These are phyloP conservation scores for Epichloe glyceriae DNA, from an alignment of 2,329 filamentous ascomycete species.

Conservation along the genomic window DNA sequence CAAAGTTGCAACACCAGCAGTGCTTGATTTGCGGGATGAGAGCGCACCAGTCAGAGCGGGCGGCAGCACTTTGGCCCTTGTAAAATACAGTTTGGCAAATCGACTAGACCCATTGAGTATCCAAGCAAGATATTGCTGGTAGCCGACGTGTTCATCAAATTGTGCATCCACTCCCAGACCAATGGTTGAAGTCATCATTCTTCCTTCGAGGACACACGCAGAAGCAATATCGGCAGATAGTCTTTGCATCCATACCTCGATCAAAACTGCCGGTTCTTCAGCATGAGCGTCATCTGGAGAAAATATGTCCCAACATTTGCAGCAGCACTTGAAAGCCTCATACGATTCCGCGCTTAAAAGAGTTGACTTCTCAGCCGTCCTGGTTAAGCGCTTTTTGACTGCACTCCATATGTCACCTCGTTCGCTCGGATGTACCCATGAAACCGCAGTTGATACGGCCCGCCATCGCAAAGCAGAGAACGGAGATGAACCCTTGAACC, in stretches of 20 bases:
- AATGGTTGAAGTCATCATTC: constrained; percentile 9
- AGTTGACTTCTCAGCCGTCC: constrained; percentile 19
- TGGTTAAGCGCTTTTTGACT: constrained; percentile 20
- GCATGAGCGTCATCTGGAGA: constrained; percentile 21
- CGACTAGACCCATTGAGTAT: constrained; percentile 21
- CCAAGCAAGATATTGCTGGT: constrained; percentile 23
- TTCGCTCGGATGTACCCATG: constrained; percentile 20
- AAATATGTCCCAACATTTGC: constrained; percentile 24
- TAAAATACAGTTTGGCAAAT: constrained; percentile 17
- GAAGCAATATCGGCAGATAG: constrained; percentile 19
- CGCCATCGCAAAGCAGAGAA: constrained; percentile 28
- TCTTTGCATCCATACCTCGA: constrained; percentile 21
- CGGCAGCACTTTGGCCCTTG: constrained; percentile 13
- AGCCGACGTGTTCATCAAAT: constrained; percentile 14
- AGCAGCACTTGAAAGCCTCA: constrained; percentile 28
- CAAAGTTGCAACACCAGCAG: constrained; percentile 10
- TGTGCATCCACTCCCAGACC: constrained; percentile 9
- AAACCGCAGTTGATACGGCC: constrained; percentile 22
- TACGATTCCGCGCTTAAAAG: constrained; percentile 23
- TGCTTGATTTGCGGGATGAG: constrained; percentile 8
- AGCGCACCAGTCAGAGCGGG: constrained; percentile 14
- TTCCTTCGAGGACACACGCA: constrained; percentile 11
- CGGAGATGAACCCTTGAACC: constrained; percentile 17
- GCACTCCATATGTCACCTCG: constrained; percentile 20
- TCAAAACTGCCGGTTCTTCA: constrained; percentile 17